These are phyloP conservation scores for Phaeodactylum tricornutum DNA, from an alignment of 108 stramenopile species.

Conservation along the genomic window DNA sequence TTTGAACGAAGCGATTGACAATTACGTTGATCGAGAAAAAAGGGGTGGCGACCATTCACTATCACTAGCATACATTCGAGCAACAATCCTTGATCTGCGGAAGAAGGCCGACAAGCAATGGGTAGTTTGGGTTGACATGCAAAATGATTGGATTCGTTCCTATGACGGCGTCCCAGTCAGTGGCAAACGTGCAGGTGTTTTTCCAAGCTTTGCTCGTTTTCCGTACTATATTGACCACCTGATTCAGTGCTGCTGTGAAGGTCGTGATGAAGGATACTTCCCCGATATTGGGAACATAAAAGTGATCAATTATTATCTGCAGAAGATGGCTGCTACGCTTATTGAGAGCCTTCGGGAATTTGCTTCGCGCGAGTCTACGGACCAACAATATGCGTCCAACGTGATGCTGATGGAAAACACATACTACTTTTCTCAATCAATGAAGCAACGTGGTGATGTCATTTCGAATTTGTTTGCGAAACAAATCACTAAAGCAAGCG, in stretches of 20 bases:
- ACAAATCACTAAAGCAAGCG: slow-evolving; percentile 67
- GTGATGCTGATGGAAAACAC: slow-evolving; percentile 88
- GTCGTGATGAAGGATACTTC: slow-evolving; percentile 47
- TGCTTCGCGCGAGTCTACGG: slow-evolving; percentile 66
- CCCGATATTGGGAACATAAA: slow-evolving; percentile 76
- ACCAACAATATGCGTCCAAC: slow-evolving; percentile 76
- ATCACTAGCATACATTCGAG: slow-evolving; percentile 78
- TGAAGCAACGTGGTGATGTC: slow-evolving; percentile 62
- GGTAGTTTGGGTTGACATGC: slow-evolving; percentile 80
- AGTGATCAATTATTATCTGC: slow-evolving; percentile 76
- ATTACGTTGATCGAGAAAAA: slow-evolving; percentile 81
- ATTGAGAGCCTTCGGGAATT: slow-evolving; percentile 68
- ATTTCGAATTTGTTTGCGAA: slow-evolving; percentile 63
- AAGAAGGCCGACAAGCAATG: slow-evolving; percentile 84
- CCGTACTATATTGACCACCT: slow-evolving; percentile 79
- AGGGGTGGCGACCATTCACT: slow-evolving; percentile 83
- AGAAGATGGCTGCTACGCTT: slow-evolving; percentile 81
- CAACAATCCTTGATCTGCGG: slow-evolving; percentile 72
- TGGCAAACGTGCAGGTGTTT: slow-evolving; percentile 81
- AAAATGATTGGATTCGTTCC: slow-evolving; percentile 77
- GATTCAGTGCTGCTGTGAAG: slow-evolving; percentile 67
- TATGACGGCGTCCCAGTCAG: slow-evolving; percentile 74
- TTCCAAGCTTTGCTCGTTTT: slow-evolving; percentile 65
- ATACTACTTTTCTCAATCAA: slow-evolving; percentile 75
- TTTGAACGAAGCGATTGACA: slow-evolving; percentile 80